Conservation (phyloP, 495 filamentous ascomycete species). For the Penicillium robsamsonii region DNA sequence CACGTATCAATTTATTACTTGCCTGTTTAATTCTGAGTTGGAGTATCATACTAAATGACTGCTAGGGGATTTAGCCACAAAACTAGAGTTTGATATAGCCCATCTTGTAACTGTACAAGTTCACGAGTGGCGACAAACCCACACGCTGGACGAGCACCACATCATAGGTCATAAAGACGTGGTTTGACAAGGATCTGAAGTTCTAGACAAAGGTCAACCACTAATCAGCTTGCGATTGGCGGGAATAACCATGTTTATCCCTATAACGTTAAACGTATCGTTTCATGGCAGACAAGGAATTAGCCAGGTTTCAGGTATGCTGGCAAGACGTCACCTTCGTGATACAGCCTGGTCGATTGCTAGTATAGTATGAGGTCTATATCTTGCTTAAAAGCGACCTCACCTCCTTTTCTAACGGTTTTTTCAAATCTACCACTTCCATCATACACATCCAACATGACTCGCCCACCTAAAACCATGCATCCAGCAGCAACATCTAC, state of each 20-base stretch:
- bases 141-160: background rate
- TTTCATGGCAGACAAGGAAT: background rate
- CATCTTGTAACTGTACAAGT: background rate
- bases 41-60: background rate
- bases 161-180: background rate
- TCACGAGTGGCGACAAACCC: background rate
- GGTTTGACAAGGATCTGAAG: background rate
- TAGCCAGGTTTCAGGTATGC: conserved; percentile 3
- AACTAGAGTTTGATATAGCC: background rate
- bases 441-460: background rate
- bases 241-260: background rate
- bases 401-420: background rate
- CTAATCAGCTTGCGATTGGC: background rate
- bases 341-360: background rate
- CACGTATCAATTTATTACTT: background rate
- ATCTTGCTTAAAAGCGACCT: background rate
- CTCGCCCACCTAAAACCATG: background rate
- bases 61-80: background rate
- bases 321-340: conserved; percentile 1
- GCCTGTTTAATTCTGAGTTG: background rate
- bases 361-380: background rate
- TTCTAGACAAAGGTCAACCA: background rate
- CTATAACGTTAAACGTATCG: background rate
- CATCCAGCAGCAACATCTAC: conserved; percentile 1
- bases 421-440: background rate